Evolutionary conservation across 306 rosid species (phyloP).

Genomic region (Malus orientalis): DNA sequence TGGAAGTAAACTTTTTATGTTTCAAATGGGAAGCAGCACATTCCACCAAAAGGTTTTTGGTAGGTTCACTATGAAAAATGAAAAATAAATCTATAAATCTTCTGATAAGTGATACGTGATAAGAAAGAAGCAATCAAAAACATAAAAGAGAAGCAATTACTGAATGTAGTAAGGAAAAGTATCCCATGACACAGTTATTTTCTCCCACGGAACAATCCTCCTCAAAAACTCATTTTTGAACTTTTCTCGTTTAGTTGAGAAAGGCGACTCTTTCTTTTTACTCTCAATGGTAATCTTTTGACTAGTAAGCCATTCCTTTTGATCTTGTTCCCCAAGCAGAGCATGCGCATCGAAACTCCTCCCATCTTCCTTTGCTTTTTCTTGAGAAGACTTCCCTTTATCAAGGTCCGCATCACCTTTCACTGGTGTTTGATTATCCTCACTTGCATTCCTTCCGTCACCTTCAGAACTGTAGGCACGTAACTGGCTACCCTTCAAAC

Average conservation of each 20-base stretch:
- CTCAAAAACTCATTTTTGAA: slow-evolving; percentile 70
- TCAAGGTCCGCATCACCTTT: slow-evolving; percentile 42
- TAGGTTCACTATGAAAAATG: slow-evolving; percentile 45
- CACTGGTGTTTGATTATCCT: slow-evolving; percentile 52
- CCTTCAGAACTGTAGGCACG: slow-evolving; percentile 70
- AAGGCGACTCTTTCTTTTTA: slow-evolving; percentile 69
- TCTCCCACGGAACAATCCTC: slow-evolving; percentile 94
- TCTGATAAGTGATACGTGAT: background rate
- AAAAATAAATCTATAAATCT: background rate
- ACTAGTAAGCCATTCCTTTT: slow-evolving; percentile 77
- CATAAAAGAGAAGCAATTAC: slow-evolving; percentile 37
- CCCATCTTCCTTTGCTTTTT: slow-evolving; percentile 37
- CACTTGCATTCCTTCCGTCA: slow-evolving; percentile 81
- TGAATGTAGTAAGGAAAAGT: slow-evolving; percentile 76
- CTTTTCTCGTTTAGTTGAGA: slow-evolving; percentile 64
- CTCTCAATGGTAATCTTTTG: slow-evolving; percentile 62
- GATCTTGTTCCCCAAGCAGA: slow-evolving; percentile 75
- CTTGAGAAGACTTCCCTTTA: slow-evolving; percentile 37
- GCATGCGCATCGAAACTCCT: slow-evolving; percentile 54
- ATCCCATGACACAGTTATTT: slow-evolving; percentile 82
- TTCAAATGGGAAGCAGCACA: slow-evolving; percentile 85
- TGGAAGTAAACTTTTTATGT: slow-evolving; percentile 41
- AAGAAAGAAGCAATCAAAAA: slow-evolving; percentile 3
- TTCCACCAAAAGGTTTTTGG: slow-evolving; percentile 74
- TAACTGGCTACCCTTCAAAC: slow-evolving; percentile 37